Base-by-base conservation (phyloP, 352 stramenopile genomes). In the Phytopythium ostracodes region DNA sequence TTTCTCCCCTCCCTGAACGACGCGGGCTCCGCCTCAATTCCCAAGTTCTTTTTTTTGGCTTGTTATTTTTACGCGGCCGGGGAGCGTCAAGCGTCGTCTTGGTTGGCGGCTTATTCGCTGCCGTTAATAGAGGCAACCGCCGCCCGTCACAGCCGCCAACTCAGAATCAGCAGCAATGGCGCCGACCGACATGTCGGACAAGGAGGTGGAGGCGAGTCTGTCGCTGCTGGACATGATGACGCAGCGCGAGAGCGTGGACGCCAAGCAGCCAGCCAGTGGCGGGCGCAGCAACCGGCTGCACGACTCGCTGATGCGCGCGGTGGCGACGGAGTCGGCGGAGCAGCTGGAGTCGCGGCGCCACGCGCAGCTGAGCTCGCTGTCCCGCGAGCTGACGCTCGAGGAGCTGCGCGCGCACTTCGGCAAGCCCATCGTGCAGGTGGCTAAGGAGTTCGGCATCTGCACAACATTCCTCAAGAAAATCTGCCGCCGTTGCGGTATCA, bases 381-480 rank as follows among this genome's bases (percentile, higher is more conserved):
- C 79, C 38, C 65, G 69, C 2, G 77, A 88, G 20, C 70, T 91
- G 25, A 84, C 66, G 49, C 73, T 91, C 31, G 72, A 88, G 4
- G 68, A 88, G 49, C 63, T 91, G 56, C 79, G 82, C 22, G 70
- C 67, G 25, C 74, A 91, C 64, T 91, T 91, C 60, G 77, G 65
- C 52, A 76, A 79, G 33, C 79, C 79, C 15, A 89, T 92, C 36
- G 73, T 85, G 15, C 72, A 90, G 18, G 83, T 89, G 15, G 80
- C 80, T n/a, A 68, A 70, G 22, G 75, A 88, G 47, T 84, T 91
- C 56, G 76, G 82, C 47, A 87, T 89, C 43, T 89, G 80, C 67
- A 89, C 73, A n/a, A 89, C 82, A 6, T 88, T 89, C 42, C 65
- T 91, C 27, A 91, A 91, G 70, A 88, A 88, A 56, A 88, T 88